These are phyloP conservation scores for Tetracladium maxilliforme DNA, from an alignment of 2,329 filamentous ascomycete genomes.

Conservation along the genomic window DNA sequence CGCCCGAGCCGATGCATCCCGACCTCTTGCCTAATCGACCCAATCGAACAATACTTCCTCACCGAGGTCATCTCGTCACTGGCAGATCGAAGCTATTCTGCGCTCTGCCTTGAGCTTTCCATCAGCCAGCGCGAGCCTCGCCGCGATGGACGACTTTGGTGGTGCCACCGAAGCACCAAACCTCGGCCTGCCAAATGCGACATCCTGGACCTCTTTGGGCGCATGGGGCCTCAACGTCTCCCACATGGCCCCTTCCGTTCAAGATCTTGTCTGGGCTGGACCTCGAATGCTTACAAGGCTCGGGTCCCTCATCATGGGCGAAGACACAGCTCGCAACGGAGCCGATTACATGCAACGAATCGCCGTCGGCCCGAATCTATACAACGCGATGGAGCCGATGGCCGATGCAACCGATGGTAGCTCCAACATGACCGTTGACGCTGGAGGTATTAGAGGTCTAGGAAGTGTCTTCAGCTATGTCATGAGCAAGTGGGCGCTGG, in stretches of 20 bases:
- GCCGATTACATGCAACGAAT: constrained; percentile 20
- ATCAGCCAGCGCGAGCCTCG: too few relatives aligned
- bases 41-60: too few relatives aligned
- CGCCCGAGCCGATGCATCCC: too few relatives aligned
- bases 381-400: constrained; percentile 22
- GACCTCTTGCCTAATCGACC: too few relatives aligned
- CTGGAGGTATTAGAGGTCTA: constrained; percentile 52
- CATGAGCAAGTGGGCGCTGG: constrained; percentile 83
- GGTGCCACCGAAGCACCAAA: too few relatives aligned
- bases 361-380: constrained; percentile 12
- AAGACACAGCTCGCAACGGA: constrained; percentile 33
- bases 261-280: constrained; percentile 53
- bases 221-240: constrained; percentile 37
- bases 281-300: constrained; percentile 57
- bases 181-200: constrained; percentile 18
- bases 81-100: too few relatives aligned
- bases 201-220: constrained; percentile 39
- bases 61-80: too few relatives aligned
- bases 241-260: constrained; percentile 46
- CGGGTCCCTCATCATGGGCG: constrained; percentile 47
- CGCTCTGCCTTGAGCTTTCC: too few relatives aligned
- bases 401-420: constrained; percentile 17
- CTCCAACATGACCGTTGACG: constrained; percentile 31
- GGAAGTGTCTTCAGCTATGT: constrained; percentile 82
- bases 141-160: too few relatives aligned